Base-by-base conservation (phyloP, 768 basidiomycete species). In the Ramaria rubella region DNA sequence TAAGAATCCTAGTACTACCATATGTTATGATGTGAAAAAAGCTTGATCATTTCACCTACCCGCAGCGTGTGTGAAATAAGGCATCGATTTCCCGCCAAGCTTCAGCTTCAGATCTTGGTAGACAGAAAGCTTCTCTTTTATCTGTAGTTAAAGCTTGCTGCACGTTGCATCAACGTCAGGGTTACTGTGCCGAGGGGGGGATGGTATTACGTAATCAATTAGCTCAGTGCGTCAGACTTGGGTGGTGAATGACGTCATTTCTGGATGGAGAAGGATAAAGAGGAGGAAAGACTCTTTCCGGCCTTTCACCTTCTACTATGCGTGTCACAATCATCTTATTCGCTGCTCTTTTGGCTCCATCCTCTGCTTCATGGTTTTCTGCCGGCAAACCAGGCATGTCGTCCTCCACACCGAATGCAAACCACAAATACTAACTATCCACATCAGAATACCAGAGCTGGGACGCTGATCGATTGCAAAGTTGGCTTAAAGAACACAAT, bases 401-500 rank as follows among this genome's bases (percentile, higher is more conserved):
- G 5, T 48, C 11, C 43, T 45, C 8, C 23, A 24, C 5, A 17
- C 17, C 11, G 5, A 19, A 6, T 23, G 6, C 26, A 27, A 19
- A 8, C n/a, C 23, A 17, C 21, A n/a, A 15, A 8, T 9, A 4
- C 23, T 4, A 27, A 11, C 6, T 48, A 5, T 26, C 17, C 40
- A 59, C 60, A 44, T 56, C 64, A 65, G 75, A 73, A 58, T 77
- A 73, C 49, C 60, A 65, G 24, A 67, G 62, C 51, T 93, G 90
- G 91, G 82, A 86, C 2, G 67, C 77, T 26, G 68, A 75, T 9
- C 76, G 91, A 59, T 77, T 92, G 27, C 74, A 78, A 58, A 67
- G 76, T 30, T 91, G 87, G 86, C 81, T 92, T 54, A 73, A 81
- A 43, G 77, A 81, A 0, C 85, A 87, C 70, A 76, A 78, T 57